Evolutionary conservation across 2,329 filamentous ascomycete species (phyloP), one percentile per base, ranked within the genome.

Genomic region (Aplosporella prunicola): DNA sequence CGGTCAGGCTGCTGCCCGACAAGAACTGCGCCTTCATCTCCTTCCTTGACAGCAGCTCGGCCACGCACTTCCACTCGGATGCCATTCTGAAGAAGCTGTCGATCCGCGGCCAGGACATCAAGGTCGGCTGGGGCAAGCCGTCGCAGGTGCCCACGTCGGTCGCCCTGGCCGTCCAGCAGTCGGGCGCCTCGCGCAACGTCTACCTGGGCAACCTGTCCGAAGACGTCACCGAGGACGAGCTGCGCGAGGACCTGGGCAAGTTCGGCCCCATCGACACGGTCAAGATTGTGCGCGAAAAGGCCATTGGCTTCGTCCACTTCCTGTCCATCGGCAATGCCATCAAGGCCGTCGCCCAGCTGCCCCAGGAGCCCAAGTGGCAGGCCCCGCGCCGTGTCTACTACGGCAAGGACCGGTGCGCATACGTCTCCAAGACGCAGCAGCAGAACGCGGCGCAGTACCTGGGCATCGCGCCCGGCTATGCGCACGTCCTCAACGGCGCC

Each of bases 21-120:
- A 98, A 96, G 84, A 98, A 96, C 72, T 98, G 91, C 57, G 91
- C 91, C 41, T 98, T 98, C 71, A 96, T 98, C 58, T 98, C 91
- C 6, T 98, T 98, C 69, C 72, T 98, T 47, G 91, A 98, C 56
- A 87, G 88, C 52, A 94, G 88, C 67, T 95, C 91, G 20, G 91
- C 91, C 40, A 96, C 89, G 15, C 91, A 98, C 61, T 98, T 98
- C 68, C 91, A 98, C 70, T 98, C 91, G 14, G 91, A 98, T 71
- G 91, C 91, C 50, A 98, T 98, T 65, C 76, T 98, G 74, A 98
- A 98, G 73, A 98, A 96, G 73, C 77, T 98, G 58, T 88, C 88
- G 52, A 93, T 98, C 68, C 88, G 93, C 65, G 89, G 89, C 17
- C 91, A 96, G 68, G 91, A 98, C 60, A 95, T 98, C 70, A 98